Conservation (phyloP, 768 basidiomycete species). For the Amyloporia xantha region DNA sequence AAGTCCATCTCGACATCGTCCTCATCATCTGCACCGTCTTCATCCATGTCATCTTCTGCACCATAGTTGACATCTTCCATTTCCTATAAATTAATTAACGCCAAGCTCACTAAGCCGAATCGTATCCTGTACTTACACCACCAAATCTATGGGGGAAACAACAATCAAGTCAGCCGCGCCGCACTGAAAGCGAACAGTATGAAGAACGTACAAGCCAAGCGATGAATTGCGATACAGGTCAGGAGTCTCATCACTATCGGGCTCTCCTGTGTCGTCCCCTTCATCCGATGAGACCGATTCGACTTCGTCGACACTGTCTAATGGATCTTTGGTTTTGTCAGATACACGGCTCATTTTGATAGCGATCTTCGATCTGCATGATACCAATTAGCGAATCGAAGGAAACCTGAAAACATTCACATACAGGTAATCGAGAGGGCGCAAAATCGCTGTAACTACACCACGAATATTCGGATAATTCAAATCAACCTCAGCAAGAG, state of each 20-base stretch:
- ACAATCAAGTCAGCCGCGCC: neutral
- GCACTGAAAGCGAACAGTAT: neutral
- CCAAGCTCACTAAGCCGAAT: conserved; percentile 4
- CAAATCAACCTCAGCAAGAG: conserved; percentile 88
- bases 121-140: conserved; percentile 51
- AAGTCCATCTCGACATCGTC: conserved; percentile 88
- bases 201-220: conserved; percentile 74
- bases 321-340: conserved; percentile 53
- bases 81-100: conserved; percentile 46
- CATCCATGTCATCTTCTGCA: conserved; percentile 73
- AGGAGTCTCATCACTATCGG: conserved; percentile 72
- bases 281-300: conserved; percentile 45
- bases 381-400: neutral
- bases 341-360: conserved; percentile 92
- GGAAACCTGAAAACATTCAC: conserved; percentile 21
- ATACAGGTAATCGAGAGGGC: conserved; percentile 86
- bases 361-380: conserved; percentile 64
- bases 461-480: conserved; percentile 90
- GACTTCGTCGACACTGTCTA: conserved; percentile 35
- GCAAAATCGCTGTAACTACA: conserved; percentile 80
- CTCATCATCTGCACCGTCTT: conserved; percentile 71
- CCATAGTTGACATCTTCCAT: conserved; percentile 76
- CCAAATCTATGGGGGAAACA: conserved; percentile 44
- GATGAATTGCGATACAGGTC: conserved; percentile 96
- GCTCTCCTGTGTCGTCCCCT: conserved; percentile 47